These are phyloP conservation scores for Tylopilus sp. DNA, from an alignment of 1,284 basidiomycete species.

Conservation along the genomic window DNA sequence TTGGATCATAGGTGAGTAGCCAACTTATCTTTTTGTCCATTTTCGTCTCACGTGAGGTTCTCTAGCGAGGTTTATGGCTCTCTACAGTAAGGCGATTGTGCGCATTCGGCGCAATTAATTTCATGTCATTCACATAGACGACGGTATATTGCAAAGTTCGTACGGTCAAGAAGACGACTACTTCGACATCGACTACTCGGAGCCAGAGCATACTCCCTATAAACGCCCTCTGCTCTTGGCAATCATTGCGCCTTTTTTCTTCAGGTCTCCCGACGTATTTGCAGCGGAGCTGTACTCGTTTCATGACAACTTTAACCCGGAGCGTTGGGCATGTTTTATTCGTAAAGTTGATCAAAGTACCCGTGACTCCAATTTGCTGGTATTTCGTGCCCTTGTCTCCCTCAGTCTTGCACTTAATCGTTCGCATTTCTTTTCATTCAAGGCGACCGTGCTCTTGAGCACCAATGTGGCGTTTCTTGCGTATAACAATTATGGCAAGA, in stretches of 20 bases:
- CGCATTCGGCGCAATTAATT: not conserved
- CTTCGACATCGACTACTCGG: constrained; percentile 40
- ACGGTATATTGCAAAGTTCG: constrained; percentile 39
- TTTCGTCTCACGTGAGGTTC: constrained; percentile 6
- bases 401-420: constrained; percentile 5
- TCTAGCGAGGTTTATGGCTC: constrained; percentile 41
- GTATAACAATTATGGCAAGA: constrained; percentile 16
- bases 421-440: not conserved
- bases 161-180: constrained; percentile 45
- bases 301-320: constrained; percentile 36
- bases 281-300: constrained; percentile 40
- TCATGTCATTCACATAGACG: constrained; percentile 26
- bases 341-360: constrained; percentile 43
- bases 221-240: constrained; percentile 30
- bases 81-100: constrained; percentile 36
- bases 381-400: constrained; percentile 11
- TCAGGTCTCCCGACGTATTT: constrained; percentile 41
- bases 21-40: not conserved
- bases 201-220: constrained; percentile 27
- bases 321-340: constrained; percentile 41
- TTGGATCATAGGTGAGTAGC: constrained; percentile 40
- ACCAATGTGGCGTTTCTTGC: constrained; percentile 36
- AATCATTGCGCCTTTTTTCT: constrained; percentile 33
- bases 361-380: constrained; percentile 42
- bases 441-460: constrained; percentile 43